These are phyloP conservation scores for Ustilago bromivora DNA, from an alignment of 1,284 basidiomycete species.

Conservation along the genomic window DNA sequence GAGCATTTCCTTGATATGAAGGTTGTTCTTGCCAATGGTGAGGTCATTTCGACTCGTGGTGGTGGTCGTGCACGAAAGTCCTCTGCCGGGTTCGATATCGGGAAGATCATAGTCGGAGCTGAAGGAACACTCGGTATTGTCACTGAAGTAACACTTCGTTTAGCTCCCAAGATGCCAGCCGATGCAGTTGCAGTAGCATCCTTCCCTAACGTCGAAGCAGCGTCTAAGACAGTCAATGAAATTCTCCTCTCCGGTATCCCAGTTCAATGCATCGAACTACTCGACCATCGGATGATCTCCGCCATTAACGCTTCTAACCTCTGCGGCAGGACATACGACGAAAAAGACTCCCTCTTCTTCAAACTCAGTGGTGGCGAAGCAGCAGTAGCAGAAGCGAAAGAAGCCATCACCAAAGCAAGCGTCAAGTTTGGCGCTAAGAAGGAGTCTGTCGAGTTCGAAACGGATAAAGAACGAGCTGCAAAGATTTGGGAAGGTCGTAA, in stretches of 20 bases:
- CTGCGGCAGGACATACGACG: constrained; percentile 44
- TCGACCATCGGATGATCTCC: constrained; percentile 61
- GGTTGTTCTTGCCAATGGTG: constrained; percentile 83
- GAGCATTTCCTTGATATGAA: constrained; percentile 62
- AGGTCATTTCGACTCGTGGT: constrained; percentile 91
- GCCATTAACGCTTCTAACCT: constrained; percentile 70
- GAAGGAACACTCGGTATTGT: constrained; percentile 94
- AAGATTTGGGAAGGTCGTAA: constrained; percentile 88
- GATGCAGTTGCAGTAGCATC: constrained; percentile 74
- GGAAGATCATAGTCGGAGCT: constrained; percentile 91
- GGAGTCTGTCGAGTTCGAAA: constrained; percentile 74
- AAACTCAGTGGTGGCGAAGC: constrained; percentile 53
- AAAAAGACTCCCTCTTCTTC: constrained; percentile 55
- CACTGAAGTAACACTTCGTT: constrained; percentile 85
- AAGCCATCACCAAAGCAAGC: constrained; percentile 35
- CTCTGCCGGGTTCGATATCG: constrained; percentile 88
- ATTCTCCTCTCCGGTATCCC: constrained; percentile 72
- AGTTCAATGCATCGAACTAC: constrained; percentile 73
- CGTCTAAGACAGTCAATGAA: constrained; percentile 79
- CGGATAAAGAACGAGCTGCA: constrained; percentile 77
- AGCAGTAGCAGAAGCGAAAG: constrained; percentile 66
- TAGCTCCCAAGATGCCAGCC: constrained; percentile 80
- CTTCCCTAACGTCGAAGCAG: constrained; percentile 73
- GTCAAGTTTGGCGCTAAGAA: constrained; percentile 38
- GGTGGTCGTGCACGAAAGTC: constrained; percentile 78